phyloP scores from a whole-genome alignment of 2,329 filamentous ascomycete species.

The Aspergillus hiratsukae region DNA sequence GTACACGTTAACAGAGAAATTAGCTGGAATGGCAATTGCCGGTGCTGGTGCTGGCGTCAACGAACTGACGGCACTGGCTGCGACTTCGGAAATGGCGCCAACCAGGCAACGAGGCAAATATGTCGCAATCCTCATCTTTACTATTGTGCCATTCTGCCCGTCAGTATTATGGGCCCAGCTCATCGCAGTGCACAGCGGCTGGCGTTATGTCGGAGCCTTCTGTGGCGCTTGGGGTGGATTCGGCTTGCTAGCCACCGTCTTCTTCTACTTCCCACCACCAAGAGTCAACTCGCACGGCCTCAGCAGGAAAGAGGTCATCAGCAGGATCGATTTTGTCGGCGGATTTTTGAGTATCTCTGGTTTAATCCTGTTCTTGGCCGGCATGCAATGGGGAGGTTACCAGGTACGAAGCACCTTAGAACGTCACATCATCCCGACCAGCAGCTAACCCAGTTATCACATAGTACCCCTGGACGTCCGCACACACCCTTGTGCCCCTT shows the following conservation, averaged over 20 bases:
- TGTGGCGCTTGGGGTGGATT: slow-evolving; percentile 41
- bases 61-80: slow-evolving; percentile 64
- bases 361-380: slow-evolving; percentile 46
- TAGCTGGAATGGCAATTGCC: slow-evolving; percentile 55
- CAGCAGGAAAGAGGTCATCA: slow-evolving; percentile 37
- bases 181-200: slow-evolving; percentile 43
- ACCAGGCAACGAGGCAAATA: slow-evolving; percentile 61
- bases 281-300: slow-evolving; percentile 39
- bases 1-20: not conserved
- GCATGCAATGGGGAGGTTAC: slow-evolving; percentile 50
- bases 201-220: slow-evolving; percentile 43
- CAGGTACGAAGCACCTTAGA: slow-evolving; percentile 25
- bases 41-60: slow-evolving; percentile 64
- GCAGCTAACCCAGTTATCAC: slow-evolving; percentile 3
- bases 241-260: slow-evolving; percentile 38
- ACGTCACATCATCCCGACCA: not conserved
- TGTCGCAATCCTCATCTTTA: slow-evolving; percentile 56
- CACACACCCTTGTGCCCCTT: slow-evolving; percentile 44
- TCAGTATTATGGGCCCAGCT: slow-evolving; percentile 60
- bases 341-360: slow-evolving; percentile 46
- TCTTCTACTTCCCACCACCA: slow-evolving; percentile 46
- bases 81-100: slow-evolving; percentile 64
- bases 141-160: slow-evolving; percentile 59
- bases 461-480: slow-evolving; percentile 42
- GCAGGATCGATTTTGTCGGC: slow-evolving; percentile 49